Evolutionary conservation across 1,284 basidiomycete species (phyloP), one percentile per base, ranked within the genome.

Genomic region (Tilletiopsis washingtonensis): DNA sequence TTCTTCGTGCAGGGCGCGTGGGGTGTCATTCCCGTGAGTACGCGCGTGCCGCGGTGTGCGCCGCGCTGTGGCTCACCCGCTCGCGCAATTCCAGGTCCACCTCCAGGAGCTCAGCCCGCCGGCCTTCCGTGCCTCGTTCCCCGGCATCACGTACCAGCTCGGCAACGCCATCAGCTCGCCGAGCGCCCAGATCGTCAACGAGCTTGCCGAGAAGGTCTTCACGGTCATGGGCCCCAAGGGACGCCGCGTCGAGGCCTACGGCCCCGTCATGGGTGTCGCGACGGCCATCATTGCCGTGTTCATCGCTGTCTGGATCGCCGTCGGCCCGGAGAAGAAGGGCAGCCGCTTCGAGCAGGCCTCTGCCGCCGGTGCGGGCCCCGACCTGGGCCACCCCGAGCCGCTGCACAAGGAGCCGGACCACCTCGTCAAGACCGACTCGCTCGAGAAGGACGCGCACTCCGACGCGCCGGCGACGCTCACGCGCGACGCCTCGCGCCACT

Each of bases 101-200:
- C 50, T 64, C 3, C 14, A 47, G 34, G 62, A 64, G 44, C 42
- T 62, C 20, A 49, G 52, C 3, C 60, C 60, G 12, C 62, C 62
- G 14, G 53, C 53, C 3, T 64, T 62, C 53, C 51, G 62, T 5
- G 62, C 59, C 29, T 40, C 56, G 9, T 64, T 64, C 39, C 53
- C 54, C 6, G 62, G 62, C 40, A 46, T 62, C 19, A 57, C 57
- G 19, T 64, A 64, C 52, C 62, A 64, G 53, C 51, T 64, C 24
- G 62, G 62, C 25, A 64, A 64, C 45, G 54, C 54, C 12, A 64
- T 63, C 44, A 65, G 24, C 74, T 76, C 64, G 44, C 84, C 64
- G 56, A 26, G 57, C 12, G 54, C 62, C 12, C 62, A 64, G 57
- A 52, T 64, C 32, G 56, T 64, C 56, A 64, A 56, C 57, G 54